Percentiles rank a stretch among this genome's conserved stretches.
Conservation (phyloP, 805 yeast species). For the Candida coquimbonensis region DNA sequence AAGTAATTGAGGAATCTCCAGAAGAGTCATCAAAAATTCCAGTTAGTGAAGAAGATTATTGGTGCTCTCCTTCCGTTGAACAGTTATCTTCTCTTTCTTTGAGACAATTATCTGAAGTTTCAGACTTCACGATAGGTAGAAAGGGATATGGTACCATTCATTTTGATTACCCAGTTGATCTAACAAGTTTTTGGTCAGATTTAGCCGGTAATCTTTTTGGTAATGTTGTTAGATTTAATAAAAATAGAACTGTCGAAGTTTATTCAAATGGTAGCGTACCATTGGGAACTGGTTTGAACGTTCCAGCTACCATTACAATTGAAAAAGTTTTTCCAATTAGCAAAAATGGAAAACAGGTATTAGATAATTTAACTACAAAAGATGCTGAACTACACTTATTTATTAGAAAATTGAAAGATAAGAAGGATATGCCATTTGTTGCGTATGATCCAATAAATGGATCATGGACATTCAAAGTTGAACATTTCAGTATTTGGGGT, state of each 20-base stretch:
- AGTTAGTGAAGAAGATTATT: conserved; percentile 38
- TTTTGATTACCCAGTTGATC: conserved; percentile 62
- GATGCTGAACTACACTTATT: conserved; percentile 39
- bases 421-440: conserved; percentile 69
- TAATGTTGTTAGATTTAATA: conserved; percentile 38
- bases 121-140: conserved; percentile 64
- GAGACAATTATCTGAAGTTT: conserved; percentile 45
- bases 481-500: conserved; percentile 96
- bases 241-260: conserved; percentile 47
- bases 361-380: conserved; percentile 22
- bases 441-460: conserved; percentile 73
- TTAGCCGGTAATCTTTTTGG: conserved; percentile 31
- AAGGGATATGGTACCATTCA: conserved; percentile 61
- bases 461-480: conserved; percentile 73
- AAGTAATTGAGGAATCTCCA: not conserved
- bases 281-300: conserved; percentile 63
- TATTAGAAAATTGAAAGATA: conserved; percentile 42
- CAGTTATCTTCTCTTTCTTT: conserved; percentile 38
- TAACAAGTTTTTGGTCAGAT: conserved; percentile 42
- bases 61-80: conserved; percentile 63
- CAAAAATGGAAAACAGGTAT: conserved; percentile 14
- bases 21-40: conserved; percentile 1
- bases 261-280: conserved; percentile 63
- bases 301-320: conserved; percentile 66
- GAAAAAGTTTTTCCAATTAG: conserved; percentile 50